Base-by-base conservation (phyloP, 495 filamentous ascomycete species). In the Baudoinia panamericana region DNA sequence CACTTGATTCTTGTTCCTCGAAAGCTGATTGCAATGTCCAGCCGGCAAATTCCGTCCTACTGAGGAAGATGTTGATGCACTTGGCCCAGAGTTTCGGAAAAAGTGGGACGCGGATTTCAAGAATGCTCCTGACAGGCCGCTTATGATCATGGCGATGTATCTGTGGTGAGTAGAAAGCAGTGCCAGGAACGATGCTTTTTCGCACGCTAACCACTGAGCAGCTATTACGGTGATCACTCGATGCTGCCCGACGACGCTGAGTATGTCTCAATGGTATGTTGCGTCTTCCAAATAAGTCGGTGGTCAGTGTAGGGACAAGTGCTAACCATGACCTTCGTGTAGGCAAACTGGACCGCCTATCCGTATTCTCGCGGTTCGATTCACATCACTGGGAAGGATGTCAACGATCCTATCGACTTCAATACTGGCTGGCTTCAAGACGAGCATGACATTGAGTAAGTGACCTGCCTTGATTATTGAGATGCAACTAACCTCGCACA, bases 341-440 rank as follows among this genome's bases (percentile, higher is more conserved):
- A n/a, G n/a, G 45, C 45, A 2, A 48, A 48, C 28, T 48, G 45
- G 45, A 65, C 64, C 4, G 52, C 57, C 17, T 72, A 76, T 48
- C 71, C 73, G 7, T 66, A 65, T 39, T 72, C 71, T 5, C 70
- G 72, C 1, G 73, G 73, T 3, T 57, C 61, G 36, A 54, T 76
- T 19, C 73, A 76, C 50, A 71, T 77, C 48, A 71, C 50, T 17
- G 42, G 42, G 0, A 36, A 44, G 4, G 50, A 61, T 9, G 37
- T 61, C n/a, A 36, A 58, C 29, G 45, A 38, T 15, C 40, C 46
- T 3, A 49, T 64, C 23, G 54, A 59, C n/a, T 50, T 56, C 31
- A 67, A 66, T 45, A 57, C 58, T 12, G 47, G 52, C 1, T 70
- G 65, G 27, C 45, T 56, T 13, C 37, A 46, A 19, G 53, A 56